Percentiles rank a stretch among this genome's conserved stretches.
Evolutionary conservation across 352 stramenopile genomes (phyloP).

Genomic region (Phytopythium montanum): DNA sequence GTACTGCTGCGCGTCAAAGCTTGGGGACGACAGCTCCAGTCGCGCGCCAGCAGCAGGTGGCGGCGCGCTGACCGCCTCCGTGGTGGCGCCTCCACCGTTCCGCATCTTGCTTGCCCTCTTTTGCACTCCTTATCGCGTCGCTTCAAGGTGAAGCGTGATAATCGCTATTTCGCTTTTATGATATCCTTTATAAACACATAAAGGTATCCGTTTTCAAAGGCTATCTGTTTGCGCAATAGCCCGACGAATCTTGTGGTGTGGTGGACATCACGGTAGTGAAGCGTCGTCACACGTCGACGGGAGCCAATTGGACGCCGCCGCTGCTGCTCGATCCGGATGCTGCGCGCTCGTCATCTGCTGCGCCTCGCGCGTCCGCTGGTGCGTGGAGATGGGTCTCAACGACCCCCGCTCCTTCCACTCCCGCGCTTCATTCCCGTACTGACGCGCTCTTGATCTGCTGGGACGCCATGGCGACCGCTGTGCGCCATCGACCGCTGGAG

Average conservation of each 20-base stretch:
- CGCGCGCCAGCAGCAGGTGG: constrained; percentile 11
- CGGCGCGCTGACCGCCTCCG: not conserved
- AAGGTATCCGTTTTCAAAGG: not conserved
- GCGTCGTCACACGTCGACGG: not conserved
- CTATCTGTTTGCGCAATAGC: not conserved
- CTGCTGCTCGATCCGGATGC: constrained; percentile 9
- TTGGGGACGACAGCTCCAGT: constrained; percentile 53
- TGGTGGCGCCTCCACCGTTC: not conserved
- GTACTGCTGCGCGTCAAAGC: constrained; percentile 60
- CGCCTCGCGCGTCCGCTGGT: constrained; percentile 15
- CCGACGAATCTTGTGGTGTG: too few species aligned
- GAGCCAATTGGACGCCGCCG: constrained; percentile 1
- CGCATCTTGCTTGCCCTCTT: not conserved
- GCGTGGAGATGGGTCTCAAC: constrained; percentile 8
- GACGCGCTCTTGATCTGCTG: not conserved
- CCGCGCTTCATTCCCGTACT: not conserved
- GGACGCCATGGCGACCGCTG: constrained; percentile 1
- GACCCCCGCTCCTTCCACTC: not conserved
- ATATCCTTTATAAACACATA: not conserved
- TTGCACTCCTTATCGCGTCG: not conserved
- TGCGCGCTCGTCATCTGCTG: constrained; percentile 22
- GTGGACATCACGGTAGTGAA: not conserved
- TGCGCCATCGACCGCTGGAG: constrained; percentile 11
- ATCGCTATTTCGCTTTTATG: not conserved
- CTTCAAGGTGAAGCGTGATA: not conserved